phyloP scores from a whole-genome alignment of 768 basidiomycete genomes.

The Leccinum sublutescens region DNA sequence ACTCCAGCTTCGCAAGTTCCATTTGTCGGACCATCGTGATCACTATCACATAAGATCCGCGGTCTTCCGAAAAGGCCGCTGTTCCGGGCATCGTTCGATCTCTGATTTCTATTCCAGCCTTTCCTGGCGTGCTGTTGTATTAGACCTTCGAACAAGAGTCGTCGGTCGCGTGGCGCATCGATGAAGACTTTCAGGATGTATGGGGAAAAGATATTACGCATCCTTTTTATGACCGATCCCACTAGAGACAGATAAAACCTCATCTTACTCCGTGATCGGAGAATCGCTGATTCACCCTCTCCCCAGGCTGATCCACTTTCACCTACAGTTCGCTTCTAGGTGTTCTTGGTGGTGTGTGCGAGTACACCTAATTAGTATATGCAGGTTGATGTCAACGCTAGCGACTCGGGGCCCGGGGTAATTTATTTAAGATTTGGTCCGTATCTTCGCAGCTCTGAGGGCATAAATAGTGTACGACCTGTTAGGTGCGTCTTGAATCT shows the following conservation, averaged over 20 bases:
- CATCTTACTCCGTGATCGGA: neutral
- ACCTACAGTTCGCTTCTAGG: neutral
- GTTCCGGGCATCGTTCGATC: slow-evolving; percentile 75
- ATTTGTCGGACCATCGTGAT: slow-evolving; percentile 26
- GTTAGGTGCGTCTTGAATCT: neutral
- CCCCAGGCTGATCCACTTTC: neutral
- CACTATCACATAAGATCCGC: slow-evolving; percentile 69
- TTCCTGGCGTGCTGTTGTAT: slow-evolving; percentile 35
- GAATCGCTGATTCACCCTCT: neutral
- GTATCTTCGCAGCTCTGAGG: neutral
- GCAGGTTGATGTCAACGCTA: neutral
- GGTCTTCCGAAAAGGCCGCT: slow-evolving; percentile 65
- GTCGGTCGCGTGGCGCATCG: slow-evolving; percentile 56
- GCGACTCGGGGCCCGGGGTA: neutral
- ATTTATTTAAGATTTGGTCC: neutral
- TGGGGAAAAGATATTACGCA: slow-evolving; percentile 34
- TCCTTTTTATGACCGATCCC: neutral
- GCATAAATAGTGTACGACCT: neutral
- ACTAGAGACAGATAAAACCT: neutral
- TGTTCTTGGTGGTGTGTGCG: neutral
- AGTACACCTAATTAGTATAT: neutral
- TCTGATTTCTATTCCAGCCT: slow-evolving; percentile 67
- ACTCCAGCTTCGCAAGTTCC: slow-evolving; percentile 46
- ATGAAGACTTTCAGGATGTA: slow-evolving; percentile 50
- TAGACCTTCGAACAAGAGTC: neutral